These are phyloP conservation scores for Nasturtium officinale DNA, from an alignment of 345 rosid genomes.

Conservation along the genomic window DNA sequence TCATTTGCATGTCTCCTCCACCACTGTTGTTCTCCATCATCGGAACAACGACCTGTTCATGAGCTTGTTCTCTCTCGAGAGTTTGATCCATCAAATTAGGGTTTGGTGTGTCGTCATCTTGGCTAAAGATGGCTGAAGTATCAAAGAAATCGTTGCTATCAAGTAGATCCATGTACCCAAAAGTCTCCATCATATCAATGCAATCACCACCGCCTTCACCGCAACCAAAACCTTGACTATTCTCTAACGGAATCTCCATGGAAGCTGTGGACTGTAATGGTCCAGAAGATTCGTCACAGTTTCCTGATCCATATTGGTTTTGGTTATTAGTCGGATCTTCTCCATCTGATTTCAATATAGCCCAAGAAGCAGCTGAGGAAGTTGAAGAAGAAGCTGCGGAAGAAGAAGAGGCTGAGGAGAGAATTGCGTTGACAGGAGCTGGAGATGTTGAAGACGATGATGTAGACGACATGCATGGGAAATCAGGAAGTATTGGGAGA, in stretches of 20 bases:
- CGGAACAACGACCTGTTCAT: constrained; percentile 29
- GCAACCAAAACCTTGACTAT: constrained; percentile 40
- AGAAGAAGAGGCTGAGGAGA: constrained; percentile 57
- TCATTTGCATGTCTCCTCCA: constrained; percentile 41
- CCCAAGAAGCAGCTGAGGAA: constrained; percentile 81
- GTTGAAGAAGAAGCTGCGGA: constrained; percentile 62
- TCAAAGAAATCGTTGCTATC: constrained; percentile 74
- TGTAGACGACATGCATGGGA: constrained; percentile 98
- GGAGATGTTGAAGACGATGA: constrained; percentile 88
- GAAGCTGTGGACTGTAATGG: constrained; percentile 78
- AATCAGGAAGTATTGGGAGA: constrained; percentile 73
- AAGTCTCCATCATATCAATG: constrained; percentile 76
- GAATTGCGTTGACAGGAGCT: constrained; percentile 61
- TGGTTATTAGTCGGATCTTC: constrained; percentile 47
- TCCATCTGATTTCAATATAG: constrained; percentile 62
- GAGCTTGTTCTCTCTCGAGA: constrained; percentile 15
- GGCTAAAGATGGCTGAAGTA: constrained; percentile 65
- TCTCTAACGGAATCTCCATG: constrained; percentile 59
- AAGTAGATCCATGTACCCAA: constrained; percentile 82
- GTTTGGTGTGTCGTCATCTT: constrained; percentile 44
- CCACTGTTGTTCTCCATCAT: constrained; percentile 37
- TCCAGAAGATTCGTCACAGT: constrained; percentile 41
- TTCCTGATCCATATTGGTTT: constrained; percentile 27
- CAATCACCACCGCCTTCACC: constrained; percentile 51
- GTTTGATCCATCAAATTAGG: constrained; percentile 44